Conservation (phyloP, 169 alveolate genomes). For the Cyclospora cayetanensis region DNA sequence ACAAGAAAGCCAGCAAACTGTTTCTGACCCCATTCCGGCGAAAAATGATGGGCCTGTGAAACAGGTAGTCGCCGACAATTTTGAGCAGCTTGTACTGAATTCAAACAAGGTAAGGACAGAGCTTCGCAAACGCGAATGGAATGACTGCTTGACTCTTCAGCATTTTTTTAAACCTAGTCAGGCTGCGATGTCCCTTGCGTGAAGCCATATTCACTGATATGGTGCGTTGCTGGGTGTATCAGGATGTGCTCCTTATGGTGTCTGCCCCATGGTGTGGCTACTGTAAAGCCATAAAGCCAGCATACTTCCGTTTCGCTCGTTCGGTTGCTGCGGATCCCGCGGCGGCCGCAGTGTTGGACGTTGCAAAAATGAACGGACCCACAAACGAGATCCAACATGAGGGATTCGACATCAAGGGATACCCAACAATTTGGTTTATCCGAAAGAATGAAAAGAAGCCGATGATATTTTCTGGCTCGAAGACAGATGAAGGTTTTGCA, state of each 20-base stretch:
- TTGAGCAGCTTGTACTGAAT: conserved; percentile 51
- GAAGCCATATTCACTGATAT: not conserved
- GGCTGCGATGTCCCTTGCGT: not conserved
- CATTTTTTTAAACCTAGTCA: not conserved
- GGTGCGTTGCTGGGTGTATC: not conserved
- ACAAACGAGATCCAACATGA: conserved; percentile 42
- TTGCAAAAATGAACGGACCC: conserved; percentile 70
- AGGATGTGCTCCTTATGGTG: conserved; percentile 93
- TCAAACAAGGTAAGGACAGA: conserved; percentile 37
- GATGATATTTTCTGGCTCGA: conserved; percentile 23
- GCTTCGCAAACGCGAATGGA: no score
- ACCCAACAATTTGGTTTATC: conserved; percentile 66
- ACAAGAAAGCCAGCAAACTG: conserved; percentile 11
- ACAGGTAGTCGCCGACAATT: conserved; percentile 54
- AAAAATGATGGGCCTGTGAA: conserved; percentile 59
- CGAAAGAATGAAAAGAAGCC: conserved; percentile 38
- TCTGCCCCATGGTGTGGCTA: conserved; percentile 99
- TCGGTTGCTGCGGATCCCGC: conserved; percentile 32
- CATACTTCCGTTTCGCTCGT: conserved; percentile 77
- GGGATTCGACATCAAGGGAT: conserved; percentile 17
- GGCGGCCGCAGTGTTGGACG: conserved; percentile 56
- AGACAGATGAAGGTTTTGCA: conserved; percentile 34
- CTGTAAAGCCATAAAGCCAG: conserved; percentile 94
- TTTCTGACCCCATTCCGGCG: conserved; percentile 65
- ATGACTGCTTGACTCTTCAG: no score